Evolutionary conservation across 2,329 filamentous ascomycete genomes (phyloP), one percentile per base, ranked within the genome.

Genomic region (Penicillium aurantiogriseum): DNA sequence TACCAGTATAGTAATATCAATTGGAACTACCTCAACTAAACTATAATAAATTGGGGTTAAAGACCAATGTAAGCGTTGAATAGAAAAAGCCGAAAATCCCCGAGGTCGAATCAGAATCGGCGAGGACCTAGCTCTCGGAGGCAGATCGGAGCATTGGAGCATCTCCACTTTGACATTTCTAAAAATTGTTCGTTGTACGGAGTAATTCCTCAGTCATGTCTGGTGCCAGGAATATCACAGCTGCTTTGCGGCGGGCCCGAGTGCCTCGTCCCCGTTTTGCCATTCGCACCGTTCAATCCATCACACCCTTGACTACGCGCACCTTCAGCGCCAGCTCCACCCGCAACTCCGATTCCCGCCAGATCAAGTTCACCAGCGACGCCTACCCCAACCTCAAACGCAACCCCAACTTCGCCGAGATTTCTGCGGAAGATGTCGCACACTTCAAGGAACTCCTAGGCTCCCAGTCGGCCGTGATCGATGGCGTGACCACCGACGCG

Each of bases 361-460:
- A 75, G 52, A 69, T 88, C 71, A 90, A 89, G 74, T 90, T 89
- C 78, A 99, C 94, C 17, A 86, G 90, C 53, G 90, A 96, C 66
- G 89, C 87, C 71, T 86, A 83, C 57, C 93, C 94, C 9, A 82
- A 89, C 58, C 80, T 99, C 69, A 85, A 92, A 78, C 85, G 94
- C 64, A 86, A 97, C 69, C 74, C 85, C 15, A 87, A 86, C 29
- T 99, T 94, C 74, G 69, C 69, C 13, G 69, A 80, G 71, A 77
- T 99, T 66, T 91, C 87, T 3, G 74, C 81, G 44, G 88, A 93
- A 39, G 89, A 99, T 81, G 90, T 97, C 53, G 81, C 85, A 48
- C 87, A 85, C 77, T 97, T 99, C 82, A 87, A 88, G 72, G 80
- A 85, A 21, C 77, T 97, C n/a, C 83, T 99, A 35, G 90, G 91